Evolutionary conservation across 2,329 filamentous ascomycete genomes (phyloP).

Genomic region (Colletotrichum phormii): DNA sequence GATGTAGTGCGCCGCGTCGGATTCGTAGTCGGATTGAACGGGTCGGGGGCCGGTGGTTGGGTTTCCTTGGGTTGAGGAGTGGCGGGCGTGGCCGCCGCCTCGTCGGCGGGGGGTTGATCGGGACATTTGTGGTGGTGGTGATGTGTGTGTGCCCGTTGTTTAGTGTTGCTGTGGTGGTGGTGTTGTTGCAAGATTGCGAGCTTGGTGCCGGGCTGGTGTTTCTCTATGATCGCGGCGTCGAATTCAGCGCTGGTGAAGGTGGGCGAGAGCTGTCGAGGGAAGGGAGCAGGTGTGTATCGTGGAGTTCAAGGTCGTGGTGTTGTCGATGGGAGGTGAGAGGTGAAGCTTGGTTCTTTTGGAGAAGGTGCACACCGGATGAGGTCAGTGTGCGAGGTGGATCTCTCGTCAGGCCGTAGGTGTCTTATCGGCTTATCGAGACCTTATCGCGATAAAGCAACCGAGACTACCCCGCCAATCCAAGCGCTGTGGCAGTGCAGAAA

Average conservation of each 20-base stretch:
- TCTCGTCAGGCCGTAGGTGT: not conserved
- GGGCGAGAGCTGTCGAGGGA: not conserved
- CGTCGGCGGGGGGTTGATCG: slow-evolving; percentile 54
- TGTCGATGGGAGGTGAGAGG: not conserved
- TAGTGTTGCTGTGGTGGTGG: not conserved
- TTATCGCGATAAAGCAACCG: not conserved
- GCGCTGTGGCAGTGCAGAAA: slow-evolving; percentile 29
- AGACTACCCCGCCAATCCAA: slow-evolving; percentile 26
- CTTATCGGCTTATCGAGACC: slow-evolving; percentile 6
- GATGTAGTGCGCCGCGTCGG: slow-evolving; percentile 67
- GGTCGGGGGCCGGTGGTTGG: slow-evolving; percentile 38
- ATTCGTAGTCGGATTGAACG: slow-evolving; percentile 71
- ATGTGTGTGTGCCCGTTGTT: no score
- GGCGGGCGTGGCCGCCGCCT: slow-evolving; percentile 49
- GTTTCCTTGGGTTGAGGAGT: slow-evolving; percentile 53
- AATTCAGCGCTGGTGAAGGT: not conserved
- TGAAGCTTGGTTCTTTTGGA: not conserved
- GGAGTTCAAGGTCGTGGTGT: not conserved
- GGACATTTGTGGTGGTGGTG: slow-evolving; percentile 51
- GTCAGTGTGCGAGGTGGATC: slow-evolving; percentile 7
- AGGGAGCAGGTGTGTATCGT: not conserved
- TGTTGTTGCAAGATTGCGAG: slow-evolving; percentile 29
- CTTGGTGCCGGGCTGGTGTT: slow-evolving; percentile 22
- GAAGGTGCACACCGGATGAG: slow-evolving; percentile 5
- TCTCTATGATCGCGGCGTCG: not conserved